Percentiles rank a stretch among this genome's conserved stretches.
These are phyloP conservation scores for Volvariella surrecta DNA, from an alignment of 1,284 basidiomycete genomes.

Conservation along the genomic window DNA sequence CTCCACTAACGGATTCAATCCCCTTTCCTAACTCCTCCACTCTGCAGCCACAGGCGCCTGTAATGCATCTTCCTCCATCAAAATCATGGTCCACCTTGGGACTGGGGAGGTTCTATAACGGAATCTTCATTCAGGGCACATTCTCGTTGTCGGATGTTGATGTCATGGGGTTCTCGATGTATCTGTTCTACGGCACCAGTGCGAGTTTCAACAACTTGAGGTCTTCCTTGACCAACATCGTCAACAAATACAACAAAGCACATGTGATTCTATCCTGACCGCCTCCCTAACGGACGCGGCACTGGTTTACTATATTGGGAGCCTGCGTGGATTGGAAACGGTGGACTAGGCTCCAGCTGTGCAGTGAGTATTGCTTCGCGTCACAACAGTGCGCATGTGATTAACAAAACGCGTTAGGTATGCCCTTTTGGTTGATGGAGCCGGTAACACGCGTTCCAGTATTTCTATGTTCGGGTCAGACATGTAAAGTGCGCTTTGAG, in stretches of 20 bases:
- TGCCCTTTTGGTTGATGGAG: constrained; percentile 27
- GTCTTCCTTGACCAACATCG: constrained; percentile 40
- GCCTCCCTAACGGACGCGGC: constrained; percentile 38
- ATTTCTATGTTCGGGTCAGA: constrained; percentile 25
- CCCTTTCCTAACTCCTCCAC: constrained; percentile 51
- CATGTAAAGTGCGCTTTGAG: no score
- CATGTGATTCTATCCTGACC: constrained; percentile 22
- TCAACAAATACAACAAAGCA: constrained; percentile 42
- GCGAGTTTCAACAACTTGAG: constrained; percentile 43
- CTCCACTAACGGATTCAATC: constrained; percentile 42
- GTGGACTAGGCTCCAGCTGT: constrained; percentile 44
- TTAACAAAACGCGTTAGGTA: constrained; percentile 23
- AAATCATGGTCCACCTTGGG: constrained; percentile 52
- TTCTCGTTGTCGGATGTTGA: constrained; percentile 43
- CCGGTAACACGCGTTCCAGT: constrained; percentile 25
- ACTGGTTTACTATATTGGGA: constrained; percentile 51
- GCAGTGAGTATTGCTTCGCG: constrained; percentile 27
- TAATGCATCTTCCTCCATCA: constrained; percentile 32
- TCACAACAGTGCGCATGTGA: not conserved
- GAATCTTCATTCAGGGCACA: constrained; percentile 45
- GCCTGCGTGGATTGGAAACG: constrained; percentile 56
- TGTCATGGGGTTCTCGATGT: constrained; percentile 56
- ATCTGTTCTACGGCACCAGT: constrained; percentile 53
- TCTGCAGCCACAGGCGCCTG: constrained; percentile 46
- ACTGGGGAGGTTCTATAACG: constrained; percentile 40